Percentiles rank a stretch among this genome's conserved stretches.
Conservation (phyloP, 2,329 filamentous ascomycete species). For the Xylaria hypoxylon region DNA sequence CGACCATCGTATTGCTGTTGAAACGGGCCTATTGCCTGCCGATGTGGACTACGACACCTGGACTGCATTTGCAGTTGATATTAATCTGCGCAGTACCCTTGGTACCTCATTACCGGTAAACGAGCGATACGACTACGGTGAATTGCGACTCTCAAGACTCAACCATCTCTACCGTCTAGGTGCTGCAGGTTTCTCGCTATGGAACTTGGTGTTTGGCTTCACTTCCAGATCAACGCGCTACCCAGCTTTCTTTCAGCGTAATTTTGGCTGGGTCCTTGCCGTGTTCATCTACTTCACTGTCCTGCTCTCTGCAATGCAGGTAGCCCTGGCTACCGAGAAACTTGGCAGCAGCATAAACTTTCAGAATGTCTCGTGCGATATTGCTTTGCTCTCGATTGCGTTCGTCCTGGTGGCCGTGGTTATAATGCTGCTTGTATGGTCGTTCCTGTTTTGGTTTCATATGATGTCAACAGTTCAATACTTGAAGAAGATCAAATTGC, state of each 20-base stretch:
- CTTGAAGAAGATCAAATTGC: conserved; percentile 26
- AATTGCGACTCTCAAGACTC: conserved; percentile 57
- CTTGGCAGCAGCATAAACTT: conserved; percentile 38
- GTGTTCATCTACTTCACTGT: conserved; percentile 53
- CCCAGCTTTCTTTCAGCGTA: conserved; percentile 51
- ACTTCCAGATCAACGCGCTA: conserved; percentile 51
- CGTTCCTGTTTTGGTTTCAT: conserved; percentile 44
- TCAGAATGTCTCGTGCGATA: conserved; percentile 42
- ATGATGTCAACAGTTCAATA: conserved; percentile 40
- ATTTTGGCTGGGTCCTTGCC: conserved; percentile 51
- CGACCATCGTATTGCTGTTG: conserved; percentile 54
- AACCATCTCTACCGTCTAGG: conserved; percentile 53
- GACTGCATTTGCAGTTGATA: background rate
- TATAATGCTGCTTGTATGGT: conserved; percentile 40
- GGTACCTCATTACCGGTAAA: conserved; percentile 48
- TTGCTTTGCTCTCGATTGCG: conserved; percentile 43
- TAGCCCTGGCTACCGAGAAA: conserved; percentile 47
- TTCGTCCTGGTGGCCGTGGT: conserved; percentile 33
- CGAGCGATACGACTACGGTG: conserved; percentile 56
- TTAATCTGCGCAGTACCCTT: conserved; percentile 30
- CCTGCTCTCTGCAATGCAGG: conserved; percentile 54
- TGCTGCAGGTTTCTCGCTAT: conserved; percentile 42
- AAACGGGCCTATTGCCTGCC: conserved; percentile 45
- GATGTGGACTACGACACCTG: background rate
- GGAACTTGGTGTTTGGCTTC: conserved; percentile 47